Base-by-base conservation (phyloP, 1,284 basidiomycete species). In the Rhodotorula sp. region DNA sequence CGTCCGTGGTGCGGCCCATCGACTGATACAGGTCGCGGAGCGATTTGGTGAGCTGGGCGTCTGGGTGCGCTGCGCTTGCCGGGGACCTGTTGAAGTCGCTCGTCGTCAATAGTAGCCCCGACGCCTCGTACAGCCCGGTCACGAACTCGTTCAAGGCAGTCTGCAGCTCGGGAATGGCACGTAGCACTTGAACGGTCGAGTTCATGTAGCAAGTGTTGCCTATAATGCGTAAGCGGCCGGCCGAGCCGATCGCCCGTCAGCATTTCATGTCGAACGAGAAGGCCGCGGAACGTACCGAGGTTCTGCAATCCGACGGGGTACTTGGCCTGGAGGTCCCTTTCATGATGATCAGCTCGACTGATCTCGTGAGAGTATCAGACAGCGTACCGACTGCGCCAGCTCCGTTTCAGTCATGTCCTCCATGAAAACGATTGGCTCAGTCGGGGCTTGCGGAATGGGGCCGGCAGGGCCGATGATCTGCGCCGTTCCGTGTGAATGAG, bases 181-280 rank as follows among this genome's bases (percentile, higher is more conserved):
- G 89, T 74, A 99, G 85, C 21, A 92, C 90, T 83, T 99, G 96
- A 3, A 99, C 84, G 0, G 92, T 94, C 10, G 96, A 89, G 80
- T 97, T 98, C 88, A 98, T 92, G 82, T 98, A 98, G 79, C 93
- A 95, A 0, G 92, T 95, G 80, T 95, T 95, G 53, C 93, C 93
- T 73, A 34, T 34, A 5, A 34, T 3, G 34, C 34, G 34, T 34
- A 34, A 34, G 34, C 34, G 34, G 34, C 34, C 34, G 34, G 34
- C 34, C 34, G 34, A 34, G 34, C 34, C 34, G 34, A 34, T 34
- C 34, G 34, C 34, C 34, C 34, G 25, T 10, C 3, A 10, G 3
- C 16, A 1, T 7, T 9, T 10, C 45, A 14, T 1, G 25, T 23
- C 3, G 19, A n/a, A 9, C 4, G 16, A 42, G 19, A 13, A n/a